Evolutionary conservation across 176 grass and related monocot species (phyloP).

Genomic region (Hsuehochloa calcarea): DNA sequence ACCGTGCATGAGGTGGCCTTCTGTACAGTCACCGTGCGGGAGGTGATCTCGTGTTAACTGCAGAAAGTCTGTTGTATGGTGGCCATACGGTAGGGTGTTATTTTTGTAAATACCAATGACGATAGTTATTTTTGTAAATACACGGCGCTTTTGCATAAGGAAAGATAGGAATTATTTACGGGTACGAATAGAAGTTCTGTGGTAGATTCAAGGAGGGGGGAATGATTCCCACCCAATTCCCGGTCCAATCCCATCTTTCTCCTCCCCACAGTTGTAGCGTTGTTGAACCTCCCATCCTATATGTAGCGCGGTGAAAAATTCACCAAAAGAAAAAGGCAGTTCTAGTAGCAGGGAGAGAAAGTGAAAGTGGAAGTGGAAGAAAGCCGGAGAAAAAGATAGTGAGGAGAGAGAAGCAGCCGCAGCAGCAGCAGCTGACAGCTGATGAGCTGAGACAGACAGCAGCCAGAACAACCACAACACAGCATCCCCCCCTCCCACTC

Average conservation of each 20-base stretch:
- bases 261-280: background rate
- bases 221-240: background rate
- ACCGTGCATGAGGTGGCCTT: too few species aligned
- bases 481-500: background rate
- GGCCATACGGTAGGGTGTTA: too few species aligned
- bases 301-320: background rate
- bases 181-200: too few species aligned
- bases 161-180: too few species aligned
- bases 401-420: background rate
- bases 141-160: too few species aligned
- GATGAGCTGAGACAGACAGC: slow-evolving; percentile 11
- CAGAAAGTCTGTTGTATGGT: too few species aligned
- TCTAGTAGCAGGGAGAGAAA: background rate
- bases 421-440: slow-evolving; percentile 22
- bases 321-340: too few species aligned
- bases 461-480: background rate
- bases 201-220: too few species aligned
- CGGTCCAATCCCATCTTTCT: background rate
- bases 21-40: too few species aligned
- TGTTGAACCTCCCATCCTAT: background rate
- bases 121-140: too few species aligned
- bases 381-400: background rate
- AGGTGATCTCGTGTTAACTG: too few species aligned
- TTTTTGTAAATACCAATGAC: too few species aligned
- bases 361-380: background rate